Base-by-base conservation (phyloP, 2,329 filamentous ascomycete species). In the Penicillium sp. region DNA sequence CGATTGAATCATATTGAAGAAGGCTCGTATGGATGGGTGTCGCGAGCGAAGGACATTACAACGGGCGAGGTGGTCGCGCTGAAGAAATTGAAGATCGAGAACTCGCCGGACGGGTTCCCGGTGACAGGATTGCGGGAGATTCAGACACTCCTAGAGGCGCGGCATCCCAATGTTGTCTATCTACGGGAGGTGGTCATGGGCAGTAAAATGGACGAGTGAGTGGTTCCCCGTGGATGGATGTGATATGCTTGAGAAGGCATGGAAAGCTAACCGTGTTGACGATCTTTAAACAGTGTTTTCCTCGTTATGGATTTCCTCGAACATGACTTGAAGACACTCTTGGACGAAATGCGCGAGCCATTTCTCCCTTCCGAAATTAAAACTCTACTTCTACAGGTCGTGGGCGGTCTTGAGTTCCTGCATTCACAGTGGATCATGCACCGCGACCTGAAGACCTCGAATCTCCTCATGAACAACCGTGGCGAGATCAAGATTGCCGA, bases 271-370 rank as follows among this genome's bases (percentile, higher is more conserved):
- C 25, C 26, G 23, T 19, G n/a, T 28, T 38, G 19, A 34, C 16
- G 10, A 31, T 18, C 3, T 8, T 32, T 23, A 34, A 55, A 65
- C 64, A 88, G 84, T 70, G 84, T 96, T 51, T 94, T 88, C 65
- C 80, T 98, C 41, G 93, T 97, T 48, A 91, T 98, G 76, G 90
- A 96, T 62, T 98, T 97, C 67, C 76, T 96, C 57, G 91, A 97
- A 72, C 93, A 98, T 74, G 93, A 98, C 61, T 81, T 98, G 41
- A 94, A 94, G 68, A 87, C 85, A 39, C 78, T 98, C 41, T 85
- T 95, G 49, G 87, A 94, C 65, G 87, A 94, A 61, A 95, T 97
- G 88, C 79, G 84, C 36, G 87, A 96, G 61, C 89, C 90, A 0
- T 98, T 98, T 64, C 77, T 94, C 40, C 84, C 87, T 1, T 94